These are phyloP conservation scores for Fomitopsis serialis DNA, from an alignment of 768 basidiomycete species.

Conservation along the genomic window DNA sequence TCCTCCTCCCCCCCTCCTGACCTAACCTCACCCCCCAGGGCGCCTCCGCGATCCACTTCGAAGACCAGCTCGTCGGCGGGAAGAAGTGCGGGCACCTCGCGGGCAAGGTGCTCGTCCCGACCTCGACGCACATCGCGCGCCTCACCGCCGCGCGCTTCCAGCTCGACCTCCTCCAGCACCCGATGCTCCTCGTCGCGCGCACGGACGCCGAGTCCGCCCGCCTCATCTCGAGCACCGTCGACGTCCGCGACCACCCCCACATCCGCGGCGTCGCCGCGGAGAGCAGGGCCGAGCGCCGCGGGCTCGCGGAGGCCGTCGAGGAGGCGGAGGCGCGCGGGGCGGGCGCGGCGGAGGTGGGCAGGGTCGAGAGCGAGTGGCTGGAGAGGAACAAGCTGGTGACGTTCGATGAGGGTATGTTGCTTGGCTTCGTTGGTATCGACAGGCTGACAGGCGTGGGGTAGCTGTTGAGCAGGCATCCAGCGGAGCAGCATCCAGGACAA, in stretches of 20 bases:
- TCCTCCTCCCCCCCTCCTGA: background rate
- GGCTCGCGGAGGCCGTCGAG: conserved; percentile 66
- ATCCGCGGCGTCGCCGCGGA: conserved; percentile 56
- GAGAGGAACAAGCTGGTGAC: conserved; percentile 64
- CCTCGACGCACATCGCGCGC: conserved; percentile 80
- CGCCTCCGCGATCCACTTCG: conserved; percentile 85
- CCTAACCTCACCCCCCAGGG: conserved; percentile 39
- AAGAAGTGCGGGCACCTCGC: conserved; percentile 94
- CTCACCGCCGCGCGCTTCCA: conserved; percentile 86
- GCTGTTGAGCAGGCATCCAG: conserved; percentile 54
- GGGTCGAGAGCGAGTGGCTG: conserved; percentile 74
- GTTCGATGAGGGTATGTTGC: conserved; percentile 69
- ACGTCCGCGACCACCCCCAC: conserved; percentile 76
- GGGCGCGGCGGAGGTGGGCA: conserved; percentile 64
- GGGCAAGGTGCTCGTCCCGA: conserved; percentile 90
- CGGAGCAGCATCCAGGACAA: conserved; percentile 45
- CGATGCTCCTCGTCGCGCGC: conserved; percentile 86
- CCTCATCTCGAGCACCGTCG: conserved; percentile 80
- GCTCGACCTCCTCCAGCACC: conserved; percentile 82
- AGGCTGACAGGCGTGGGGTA: conserved; percentile 18
- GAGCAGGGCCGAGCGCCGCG: conserved; percentile 30
- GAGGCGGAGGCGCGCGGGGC: conserved; percentile 61
- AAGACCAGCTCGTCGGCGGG: conserved; percentile 91
- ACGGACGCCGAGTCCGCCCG: conserved; percentile 88
- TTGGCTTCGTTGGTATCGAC: background rate